A percentile compares a stretch with the other conserved stretches of the same genome.
Conservation (phyloP, 352 stramenopile genomes). For the Elongisporangium anandrum region DNA sequence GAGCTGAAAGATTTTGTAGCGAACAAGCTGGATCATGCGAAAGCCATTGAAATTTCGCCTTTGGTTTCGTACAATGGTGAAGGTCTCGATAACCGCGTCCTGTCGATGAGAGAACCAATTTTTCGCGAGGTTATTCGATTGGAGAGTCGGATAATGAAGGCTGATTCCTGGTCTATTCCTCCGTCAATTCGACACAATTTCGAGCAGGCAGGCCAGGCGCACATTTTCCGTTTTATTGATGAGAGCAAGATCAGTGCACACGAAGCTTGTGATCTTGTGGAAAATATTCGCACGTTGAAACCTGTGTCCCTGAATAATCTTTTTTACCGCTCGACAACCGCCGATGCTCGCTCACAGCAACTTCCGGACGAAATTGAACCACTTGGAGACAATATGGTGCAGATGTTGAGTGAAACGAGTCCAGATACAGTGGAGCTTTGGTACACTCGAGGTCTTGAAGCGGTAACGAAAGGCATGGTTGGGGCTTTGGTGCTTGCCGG, state of each 20-base stretch:
- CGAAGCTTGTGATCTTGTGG: slow-evolving; percentile 29
- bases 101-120: slow-evolving; percentile 15
- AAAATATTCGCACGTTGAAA: slow-evolving; percentile 26
- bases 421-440: slow-evolving; percentile 27
- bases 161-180: slow-evolving; percentile 24
- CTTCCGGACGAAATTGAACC: slow-evolving; percentile 25
- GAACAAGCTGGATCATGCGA: slow-evolving; percentile 29
- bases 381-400: slow-evolving; percentile 35
- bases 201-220: slow-evolving; percentile 26
- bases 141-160: slow-evolving; percentile 20
- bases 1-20: slow-evolving; percentile 23
- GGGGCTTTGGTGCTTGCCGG: slow-evolving; percentile 90
- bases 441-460: slow-evolving; percentile 47
- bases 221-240: slow-evolving; percentile 51
- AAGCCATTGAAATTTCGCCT: slow-evolving; percentile 76
- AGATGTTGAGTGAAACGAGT: slow-evolving; percentile 23
- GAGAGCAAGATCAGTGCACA: slow-evolving; percentile 21
- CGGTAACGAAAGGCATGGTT: slow-evolving; percentile 76
- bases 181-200: slow-evolving; percentile 27
- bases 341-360: slow-evolving; percentile 12
- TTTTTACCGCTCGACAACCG: slow-evolving; percentile 31
- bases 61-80: slow-evolving; percentile 87
- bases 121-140: slow-evolving; percentile 29
- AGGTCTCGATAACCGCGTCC: slow-evolving; percentile 40
- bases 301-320: slow-evolving; percentile 25